phyloP scores from a whole-genome alignment of 768 basidiomycete genomes.

The Amanita rubescens region DNA sequence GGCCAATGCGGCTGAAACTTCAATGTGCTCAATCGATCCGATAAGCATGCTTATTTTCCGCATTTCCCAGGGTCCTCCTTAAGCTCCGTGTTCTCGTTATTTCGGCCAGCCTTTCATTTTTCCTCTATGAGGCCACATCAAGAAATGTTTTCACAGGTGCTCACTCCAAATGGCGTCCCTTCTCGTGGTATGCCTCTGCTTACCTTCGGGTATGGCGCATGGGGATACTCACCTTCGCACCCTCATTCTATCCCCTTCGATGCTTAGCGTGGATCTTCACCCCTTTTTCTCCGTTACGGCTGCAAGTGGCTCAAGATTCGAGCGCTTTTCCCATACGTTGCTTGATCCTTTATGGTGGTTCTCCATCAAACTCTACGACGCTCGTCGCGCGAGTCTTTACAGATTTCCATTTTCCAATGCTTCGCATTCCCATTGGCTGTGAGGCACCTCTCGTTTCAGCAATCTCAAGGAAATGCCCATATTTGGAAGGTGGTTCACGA shows the following conservation, averaged over 20 bases:
- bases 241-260: neutral
- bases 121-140: neutral
- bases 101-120: neutral
- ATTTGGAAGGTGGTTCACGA: conserved; percentile 1
- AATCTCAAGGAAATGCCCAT: conserved; percentile 1
- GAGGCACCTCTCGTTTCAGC: neutral
- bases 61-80: neutral
- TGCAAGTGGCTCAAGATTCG: neutral
- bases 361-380: neutral
- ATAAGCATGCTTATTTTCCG: neutral
- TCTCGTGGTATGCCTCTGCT: neutral
- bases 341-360: neutral
- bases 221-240: neutral
- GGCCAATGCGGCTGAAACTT: conserved; percentile 1
- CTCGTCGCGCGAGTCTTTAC: neutral
- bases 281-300: neutral
- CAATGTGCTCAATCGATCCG: neutral
- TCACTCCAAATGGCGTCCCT: neutral
- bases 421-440: neutral
- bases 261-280: neutral
- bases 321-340: neutral
- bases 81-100: neutral
- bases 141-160: neutral
- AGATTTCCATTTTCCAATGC: neutral
- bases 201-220: neutral